phyloP scores from a whole-genome alignment of 192 early-diverging fungal genomes.

The Chytriomyces confervae region DNA sequence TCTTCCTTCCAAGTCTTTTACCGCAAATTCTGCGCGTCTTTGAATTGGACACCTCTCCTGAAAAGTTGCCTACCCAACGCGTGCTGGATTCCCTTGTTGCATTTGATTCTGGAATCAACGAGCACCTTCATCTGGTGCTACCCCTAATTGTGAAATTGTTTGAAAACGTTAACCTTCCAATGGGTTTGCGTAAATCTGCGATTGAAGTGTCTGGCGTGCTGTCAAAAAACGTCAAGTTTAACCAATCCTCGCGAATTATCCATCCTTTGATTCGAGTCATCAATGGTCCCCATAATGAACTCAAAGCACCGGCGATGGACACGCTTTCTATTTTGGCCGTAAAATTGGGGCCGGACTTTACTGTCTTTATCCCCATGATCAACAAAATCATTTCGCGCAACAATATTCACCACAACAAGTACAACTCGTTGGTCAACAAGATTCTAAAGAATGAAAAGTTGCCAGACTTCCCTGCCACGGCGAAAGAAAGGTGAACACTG shows the following conservation, averaged over 20 bases:
- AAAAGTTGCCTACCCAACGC: conserved; percentile 50
- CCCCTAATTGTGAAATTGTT: conserved; percentile 74
- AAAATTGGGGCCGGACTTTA: conserved; percentile 78
- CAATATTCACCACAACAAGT: conserved; percentile 17
- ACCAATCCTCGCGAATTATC: conserved; percentile 80
- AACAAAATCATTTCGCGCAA: conserved; percentile 54
- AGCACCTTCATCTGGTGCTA: conserved; percentile 81
- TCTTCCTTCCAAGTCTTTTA: conserved; percentile 70
- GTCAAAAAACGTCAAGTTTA: conserved; percentile 66
- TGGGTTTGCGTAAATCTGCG: conserved; percentile 58
- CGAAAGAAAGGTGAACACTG: conserved; percentile 21
- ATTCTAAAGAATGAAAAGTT: conserved; percentile 33
- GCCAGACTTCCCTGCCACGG: background rate
- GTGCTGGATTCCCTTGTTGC: conserved; percentile 73
- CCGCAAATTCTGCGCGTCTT: conserved; percentile 75
- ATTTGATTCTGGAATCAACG: conserved; percentile 74
- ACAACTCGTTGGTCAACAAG: conserved; percentile 9
- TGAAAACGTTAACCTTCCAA: conserved; percentile 64
- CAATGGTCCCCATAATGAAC: conserved; percentile 35
- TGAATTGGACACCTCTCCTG: conserved; percentile 60
- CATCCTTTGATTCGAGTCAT: conserved; percentile 60
- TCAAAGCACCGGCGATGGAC: conserved; percentile 73
- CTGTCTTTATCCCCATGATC: conserved; percentile 80
- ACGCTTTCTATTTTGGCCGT: conserved; percentile 73
- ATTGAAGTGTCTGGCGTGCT: conserved; percentile 71